A percentile compares a stretch with the other conserved stretches of the same genome.
Conservation (phyloP, 2,329 filamentous ascomycete species). For the Macroventuria anomochaeta region DNA sequence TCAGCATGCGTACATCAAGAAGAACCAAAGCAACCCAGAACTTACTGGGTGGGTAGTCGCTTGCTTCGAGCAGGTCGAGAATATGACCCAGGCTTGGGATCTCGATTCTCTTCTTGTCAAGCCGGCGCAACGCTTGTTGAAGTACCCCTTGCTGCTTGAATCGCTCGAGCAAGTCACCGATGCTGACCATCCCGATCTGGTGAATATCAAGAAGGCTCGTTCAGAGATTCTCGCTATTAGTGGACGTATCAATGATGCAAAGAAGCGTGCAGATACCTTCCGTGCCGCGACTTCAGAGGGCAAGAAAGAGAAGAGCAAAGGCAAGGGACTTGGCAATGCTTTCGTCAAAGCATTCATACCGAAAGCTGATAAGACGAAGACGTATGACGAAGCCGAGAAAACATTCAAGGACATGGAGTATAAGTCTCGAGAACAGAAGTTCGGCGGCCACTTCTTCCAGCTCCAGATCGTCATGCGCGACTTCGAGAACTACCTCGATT, state of each 20-base stretch:
- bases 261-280: slow-evolving; percentile 92
- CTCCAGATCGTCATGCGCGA: slow-evolving; percentile 91
- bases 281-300: slow-evolving; percentile 43
- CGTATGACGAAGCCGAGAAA: slow-evolving; percentile 68
- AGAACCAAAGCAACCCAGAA: slow-evolving; percentile 61
- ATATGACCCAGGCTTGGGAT: slow-evolving; percentile 93
- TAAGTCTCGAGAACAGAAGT: slow-evolving; percentile 80
- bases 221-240: slow-evolving; percentile 70
- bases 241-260: slow-evolving; percentile 85
- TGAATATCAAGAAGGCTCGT: slow-evolving; percentile 72
- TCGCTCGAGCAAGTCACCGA: slow-evolving; percentile 82
- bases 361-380: slow-evolving; percentile 83
- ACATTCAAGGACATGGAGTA: slow-evolving; percentile 80
- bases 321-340: slow-evolving; percentile 66
- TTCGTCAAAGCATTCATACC: slow-evolving; percentile 89
- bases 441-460: slow-evolving; percentile 89
- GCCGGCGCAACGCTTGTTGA: slow-evolving; percentile 91
- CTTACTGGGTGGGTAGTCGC: slow-evolving; percentile 85
- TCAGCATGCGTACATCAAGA: slow-evolving; percentile 67
- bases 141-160: slow-evolving; percentile 86
- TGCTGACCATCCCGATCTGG: slow-evolving; percentile 80
- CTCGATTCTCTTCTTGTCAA: slow-evolving; percentile 96
- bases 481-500: slow-evolving; percentile 89
- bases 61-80: slow-evolving; percentile 89
- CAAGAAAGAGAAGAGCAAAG: slow-evolving; percentile 46